phyloP scores from a whole-genome alignment of 306 rosid species.

The Luffa acutangula region DNA sequence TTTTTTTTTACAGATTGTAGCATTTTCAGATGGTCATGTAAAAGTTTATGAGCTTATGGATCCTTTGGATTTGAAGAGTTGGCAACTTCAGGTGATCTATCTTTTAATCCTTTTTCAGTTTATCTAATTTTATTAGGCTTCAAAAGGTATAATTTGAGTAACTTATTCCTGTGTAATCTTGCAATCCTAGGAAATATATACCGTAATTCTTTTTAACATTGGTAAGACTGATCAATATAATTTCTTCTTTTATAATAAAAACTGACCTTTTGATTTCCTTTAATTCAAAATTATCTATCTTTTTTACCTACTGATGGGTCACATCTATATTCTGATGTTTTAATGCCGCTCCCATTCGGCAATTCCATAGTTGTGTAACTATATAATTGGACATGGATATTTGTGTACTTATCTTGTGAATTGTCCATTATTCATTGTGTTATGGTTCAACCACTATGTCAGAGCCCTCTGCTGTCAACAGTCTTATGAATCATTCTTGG shows the following conservation, averaged over 20 bases:
- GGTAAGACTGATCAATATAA: background rate
- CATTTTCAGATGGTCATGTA: constrained; percentile 65
- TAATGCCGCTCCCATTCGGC: background rate
- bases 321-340: background rate
- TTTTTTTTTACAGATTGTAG: constrained; percentile 40
- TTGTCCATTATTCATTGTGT: background rate
- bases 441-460: background rate
- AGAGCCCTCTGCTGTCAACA: background rate
- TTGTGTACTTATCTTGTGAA: background rate
- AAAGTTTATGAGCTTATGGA: constrained; percentile 63
- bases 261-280: background rate
- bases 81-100: constrained; percentile 85
- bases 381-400: background rate
- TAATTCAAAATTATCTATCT: background rate
- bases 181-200: background rate
- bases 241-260: background rate
- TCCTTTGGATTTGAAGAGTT: constrained; percentile 68
- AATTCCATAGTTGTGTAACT: background rate
- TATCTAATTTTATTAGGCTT: background rate
- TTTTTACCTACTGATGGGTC: background rate
- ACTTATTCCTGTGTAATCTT: background rate
- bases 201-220: background rate
- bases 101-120: background rate
- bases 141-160: background rate
- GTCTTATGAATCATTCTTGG: background rate